Evolutionary conservation across 1,284 basidiomycete genomes (phyloP).

Genomic region (Afroboletus lepidellus): DNA sequence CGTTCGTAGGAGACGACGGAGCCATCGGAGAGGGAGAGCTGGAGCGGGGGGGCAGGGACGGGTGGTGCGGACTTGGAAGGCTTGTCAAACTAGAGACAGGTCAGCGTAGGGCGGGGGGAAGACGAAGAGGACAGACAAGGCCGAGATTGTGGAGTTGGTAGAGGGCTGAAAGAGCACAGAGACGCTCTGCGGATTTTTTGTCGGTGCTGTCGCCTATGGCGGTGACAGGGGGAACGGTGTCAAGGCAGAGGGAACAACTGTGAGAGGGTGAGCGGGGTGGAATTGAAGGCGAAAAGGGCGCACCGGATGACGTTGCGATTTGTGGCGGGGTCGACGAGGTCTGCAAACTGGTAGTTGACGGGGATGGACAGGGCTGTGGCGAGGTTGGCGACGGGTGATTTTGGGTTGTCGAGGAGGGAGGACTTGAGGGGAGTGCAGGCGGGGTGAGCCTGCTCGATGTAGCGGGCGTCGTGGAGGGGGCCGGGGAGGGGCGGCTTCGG

Average conservation of each 20-base stretch:
- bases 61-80: constrained; percentile 25
- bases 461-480: constrained; percentile 26
- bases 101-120: neutral
- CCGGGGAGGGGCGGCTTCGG: constrained; percentile 12
- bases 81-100: constrained; percentile 27
- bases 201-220: constrained; percentile 64
- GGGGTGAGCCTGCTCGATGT: constrained; percentile 16
- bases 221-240: constrained; percentile 44
- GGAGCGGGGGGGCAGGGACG: constrained; percentile 7
- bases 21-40: constrained; percentile 62
- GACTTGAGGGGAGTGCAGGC: constrained; percentile 29
- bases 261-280: constrained; percentile 2
- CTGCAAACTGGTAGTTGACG: constrained; percentile 16
- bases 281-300: neutral
- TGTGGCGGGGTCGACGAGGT: constrained; percentile 19
- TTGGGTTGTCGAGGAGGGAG: constrained; percentile 41
- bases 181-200: constrained; percentile 71
- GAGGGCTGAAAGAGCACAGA: constrained; percentile 73
- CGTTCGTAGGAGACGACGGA: constrained; percentile 68
- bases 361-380: constrained; percentile 10
- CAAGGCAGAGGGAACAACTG: constrained; percentile 50
- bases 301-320: constrained; percentile 24
- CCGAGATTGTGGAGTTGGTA: constrained; percentile 66
- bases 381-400: constrained; percentile 46
- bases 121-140: constrained; percentile 42